Base-by-base conservation (phyloP, 257 asterid species). In the Knoxia roxburghii region DNA sequence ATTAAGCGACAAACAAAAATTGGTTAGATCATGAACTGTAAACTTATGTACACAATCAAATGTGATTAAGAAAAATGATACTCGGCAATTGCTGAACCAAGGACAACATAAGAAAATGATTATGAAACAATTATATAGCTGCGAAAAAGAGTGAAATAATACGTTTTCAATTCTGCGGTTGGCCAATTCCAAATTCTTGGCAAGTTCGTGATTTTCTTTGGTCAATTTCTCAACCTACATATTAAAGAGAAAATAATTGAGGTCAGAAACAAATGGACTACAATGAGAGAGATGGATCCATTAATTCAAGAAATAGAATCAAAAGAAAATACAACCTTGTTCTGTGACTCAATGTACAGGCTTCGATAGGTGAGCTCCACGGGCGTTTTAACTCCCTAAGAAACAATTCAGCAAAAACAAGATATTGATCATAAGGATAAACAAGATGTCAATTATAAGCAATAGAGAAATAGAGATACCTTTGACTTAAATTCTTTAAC, bases 311-410 rank as follows among this genome's bases (percentile, higher is more conserved):
- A 6, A 35, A 8, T 50, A 68, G 24, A 54, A 4, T 33, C 20
- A 20, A 51, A 65, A 59, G 17, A 23, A 57, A 65, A 46, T 17
- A 37, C 6, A 55, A 80, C 95, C 95, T 75, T 76, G 75, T 69
- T 83, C 74, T 79, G 85, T 0, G 90, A 54, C 17, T 69, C 65
- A 10, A 77, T 3, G 61, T 84, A 84, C 78, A 77, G 48, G 72
- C 45, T 71, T 76, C 67, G 77, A 77, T 82, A 87, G 67, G 66
- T 72, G 23, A 65, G 5, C 24, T 79, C 73, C 7, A 72, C 4
- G 52, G 66, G 53, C 14, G 52, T 30, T 43, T 64, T 84, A 18
- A 49, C 2, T 33, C 40, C 77, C 84, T 83, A 80, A 64, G 55
- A 37, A 45, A 39, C 54, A 65, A 35, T 52, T 69, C 33, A n/a